Evolutionary conservation across 805 yeast genomes (phyloP), one percentile per base, ranked within the genome.

Genomic region (Candida parachauliodes): DNA sequence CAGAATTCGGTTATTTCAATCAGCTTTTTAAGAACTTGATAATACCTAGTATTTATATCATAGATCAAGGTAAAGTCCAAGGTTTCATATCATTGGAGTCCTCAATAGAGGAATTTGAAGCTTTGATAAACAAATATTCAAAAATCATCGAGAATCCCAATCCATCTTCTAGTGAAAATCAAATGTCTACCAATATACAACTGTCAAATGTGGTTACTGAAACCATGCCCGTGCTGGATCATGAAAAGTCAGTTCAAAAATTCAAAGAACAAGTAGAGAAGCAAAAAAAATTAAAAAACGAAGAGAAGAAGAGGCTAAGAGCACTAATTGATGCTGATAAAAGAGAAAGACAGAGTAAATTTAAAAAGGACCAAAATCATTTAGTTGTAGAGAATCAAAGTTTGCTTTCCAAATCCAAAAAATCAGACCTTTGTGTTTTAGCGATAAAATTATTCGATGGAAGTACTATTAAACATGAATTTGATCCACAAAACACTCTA

Each of bases 391-490:
- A 44, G 41, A 21, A n/a, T 9, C 38, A 32, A n/a, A n/a, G 25
- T 10, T 4, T 10, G 5, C n/a, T n/a, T n/a, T n/a, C n/a, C n/a
- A n/a, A n/a, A n/a, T n/a, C n/a, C n/a, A n/a, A n/a, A n/a, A 16
- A 24, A 16, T 6, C 28, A 17, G 21, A 30, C 5, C 8, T 15
- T n/a, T 55, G 86, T 45, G 55, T 68, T 0, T 57, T 82, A 9
- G 72, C 77, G n/a, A 65, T 87, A 9, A 76, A 84, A 47, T 62
- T 83, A 26, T 70, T 86, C 32, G 83, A 86, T 57, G 91, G 95
- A 0, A 62, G 67, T 9, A 64, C 83, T 1, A 40, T 82, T 3
- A 72, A 69, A 38, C 70, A 76, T 32, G 65, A 65, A 16, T 85
- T 86, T 47, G 42, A 51, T 1, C 55, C 72, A 1, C 41, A 47